Evolutionary conservation across 805 yeast genomes (phyloP).

Genomic region (Yamadazyma tumulicola): DNA sequence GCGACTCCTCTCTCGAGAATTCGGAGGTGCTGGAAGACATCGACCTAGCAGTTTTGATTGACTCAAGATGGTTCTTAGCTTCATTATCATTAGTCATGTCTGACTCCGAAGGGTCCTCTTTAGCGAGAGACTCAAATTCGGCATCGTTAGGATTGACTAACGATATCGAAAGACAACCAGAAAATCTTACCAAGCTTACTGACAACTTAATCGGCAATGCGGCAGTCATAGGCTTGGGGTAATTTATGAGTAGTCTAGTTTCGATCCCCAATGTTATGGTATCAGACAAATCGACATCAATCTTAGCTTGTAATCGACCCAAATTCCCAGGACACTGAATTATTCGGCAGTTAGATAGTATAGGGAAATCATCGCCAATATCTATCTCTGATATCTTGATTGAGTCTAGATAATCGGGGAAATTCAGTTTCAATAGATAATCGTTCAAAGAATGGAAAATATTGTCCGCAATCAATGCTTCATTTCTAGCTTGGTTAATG

Average conservation of each 20-base stretch:
- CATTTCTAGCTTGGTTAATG: constrained; percentile 81
- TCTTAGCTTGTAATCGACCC: constrained; percentile 72
- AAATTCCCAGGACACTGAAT: constrained; percentile 52
- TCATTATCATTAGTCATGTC: not conserved
- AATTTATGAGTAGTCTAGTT: constrained; percentile 72
- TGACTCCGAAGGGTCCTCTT: constrained; percentile 8
- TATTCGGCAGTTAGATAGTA: constrained; percentile 89
- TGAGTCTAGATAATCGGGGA: constrained; percentile 79
- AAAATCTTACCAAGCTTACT: constrained; percentile 86
- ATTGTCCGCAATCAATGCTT: constrained; percentile 81
- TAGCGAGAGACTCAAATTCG: constrained; percentile 4
- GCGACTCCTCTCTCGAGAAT: constrained; percentile 1
- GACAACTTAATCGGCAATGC: constrained; percentile 79
- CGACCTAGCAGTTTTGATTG: constrained; percentile 1
- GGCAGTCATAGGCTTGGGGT: constrained; percentile 81
- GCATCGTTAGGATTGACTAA: constrained; percentile 47
- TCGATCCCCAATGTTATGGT: constrained; percentile 83
- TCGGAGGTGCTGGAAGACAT: constrained; percentile 1
- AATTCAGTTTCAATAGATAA: constrained; percentile 55
- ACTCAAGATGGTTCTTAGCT: not conserved
- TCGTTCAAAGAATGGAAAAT: constrained; percentile 75
- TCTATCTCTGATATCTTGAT: constrained; percentile 82
- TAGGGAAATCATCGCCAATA: constrained; percentile 93
- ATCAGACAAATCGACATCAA: constrained; percentile 86
- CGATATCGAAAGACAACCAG: constrained; percentile 84